Base-by-base conservation (phyloP, 805 yeast species). In the Teunomyces pallodes region DNA sequence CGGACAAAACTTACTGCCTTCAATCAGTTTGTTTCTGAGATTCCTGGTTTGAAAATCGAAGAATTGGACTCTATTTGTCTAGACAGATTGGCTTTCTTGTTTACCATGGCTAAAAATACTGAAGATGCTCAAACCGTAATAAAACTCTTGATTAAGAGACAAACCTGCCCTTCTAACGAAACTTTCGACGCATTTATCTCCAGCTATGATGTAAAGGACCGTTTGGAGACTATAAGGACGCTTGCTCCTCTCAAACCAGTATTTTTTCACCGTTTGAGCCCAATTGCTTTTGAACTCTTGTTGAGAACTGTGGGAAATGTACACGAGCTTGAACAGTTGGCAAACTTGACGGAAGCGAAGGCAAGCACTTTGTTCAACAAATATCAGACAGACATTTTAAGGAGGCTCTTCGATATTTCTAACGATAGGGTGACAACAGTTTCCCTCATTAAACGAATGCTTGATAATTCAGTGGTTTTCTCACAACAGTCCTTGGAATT, bases 291-390 rank as follows among this genome's bases (percentile, higher is more conserved):
- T 36, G 43, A 52, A 20, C 47, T 66, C 9, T 49, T 69, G 14
- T 47, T 67, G 32, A 46, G 52, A 14, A 49, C 55, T 1, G 58
- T 68, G 9, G 51, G 56, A 14, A 58, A 58, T 38, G 45, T 50
- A 2, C 54, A 49, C 28, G 74, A 69, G n/a, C 58, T 69, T 32
- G 57, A 61, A 12, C 65, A 65, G 28, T 58, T 69, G 33, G 33
- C 66, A 5, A 51, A 53, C 16, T 54, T 69, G 17, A 55, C 58
- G 1, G 54, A 49, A 13, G 14, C 13, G 36, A 45, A 50, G 44
- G 6, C 41, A 1, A 48, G 20, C 13, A 9, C 42, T 2, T 46
- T 62, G 9, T 43, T 65, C 2, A 36, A 44, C 3, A 51, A 58
- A 20, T 45, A 53, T 36, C 61, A 60, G 17, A 26, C 40, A 3